These are phyloP conservation scores for Bolboschoenus planiculmis DNA, from an alignment of 176 grass and related monocot genomes.

Conservation along the genomic window DNA sequence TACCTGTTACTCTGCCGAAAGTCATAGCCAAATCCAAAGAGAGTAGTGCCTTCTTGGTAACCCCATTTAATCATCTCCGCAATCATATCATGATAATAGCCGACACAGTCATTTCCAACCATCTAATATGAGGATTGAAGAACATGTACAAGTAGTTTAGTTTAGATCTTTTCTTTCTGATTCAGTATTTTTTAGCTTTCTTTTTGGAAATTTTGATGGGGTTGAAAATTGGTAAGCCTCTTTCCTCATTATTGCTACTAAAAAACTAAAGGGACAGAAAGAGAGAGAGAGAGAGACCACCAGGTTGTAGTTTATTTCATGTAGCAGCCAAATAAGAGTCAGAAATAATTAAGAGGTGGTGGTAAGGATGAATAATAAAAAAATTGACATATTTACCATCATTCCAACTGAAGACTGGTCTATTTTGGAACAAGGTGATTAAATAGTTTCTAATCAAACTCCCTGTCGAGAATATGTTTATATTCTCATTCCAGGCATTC, in stretches of 20 bases:
- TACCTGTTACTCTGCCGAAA: conserved; percentile 97
- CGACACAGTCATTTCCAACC: conserved; percentile 61
- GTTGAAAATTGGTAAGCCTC: background rate
- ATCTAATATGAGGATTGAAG: conserved; percentile 37
- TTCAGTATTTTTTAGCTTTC: background rate
- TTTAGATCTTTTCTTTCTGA: background rate
- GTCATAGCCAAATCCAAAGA: conserved; percentile 95
- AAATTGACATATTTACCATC: background rate
- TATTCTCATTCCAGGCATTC: background rate
- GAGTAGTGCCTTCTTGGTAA: conserved; percentile 90
- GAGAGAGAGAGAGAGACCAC: background rate
- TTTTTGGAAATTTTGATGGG: background rate
- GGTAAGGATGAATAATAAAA: background rate
- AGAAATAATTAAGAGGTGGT: background rate
- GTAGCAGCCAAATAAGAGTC: background rate
- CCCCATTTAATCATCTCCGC: conserved; percentile 95
- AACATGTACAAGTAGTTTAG: background rate
- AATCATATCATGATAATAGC: conserved; percentile 99
- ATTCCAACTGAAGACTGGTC: background rate
- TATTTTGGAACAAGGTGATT: background rate
- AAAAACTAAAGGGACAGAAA: background rate
- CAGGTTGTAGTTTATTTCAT: background rate
- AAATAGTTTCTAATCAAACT: background rate
- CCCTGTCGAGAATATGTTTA: background rate
- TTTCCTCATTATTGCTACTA: background rate